A percentile compares a stretch with the other conserved stretches of the same genome.
Conservation (phyloP, 75 land plant species). For the Sequoia sempervirens region DNA sequence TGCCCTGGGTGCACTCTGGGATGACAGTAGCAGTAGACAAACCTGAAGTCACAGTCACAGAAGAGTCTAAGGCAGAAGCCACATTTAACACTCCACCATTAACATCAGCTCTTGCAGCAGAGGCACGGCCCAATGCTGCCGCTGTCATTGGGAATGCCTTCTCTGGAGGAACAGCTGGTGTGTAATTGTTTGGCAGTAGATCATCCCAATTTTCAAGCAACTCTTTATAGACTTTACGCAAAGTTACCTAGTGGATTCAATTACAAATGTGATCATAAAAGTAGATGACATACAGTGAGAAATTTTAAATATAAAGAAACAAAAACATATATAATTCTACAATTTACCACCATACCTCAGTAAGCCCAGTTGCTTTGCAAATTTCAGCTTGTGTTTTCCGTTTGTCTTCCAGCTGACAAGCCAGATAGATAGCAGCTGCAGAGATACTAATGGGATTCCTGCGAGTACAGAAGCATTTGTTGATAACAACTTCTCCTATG, state of each 20-base stretch:
- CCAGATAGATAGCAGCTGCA: slow-evolving; percentile 82
- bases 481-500: slow-evolving; percentile 84
- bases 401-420: slow-evolving; percentile 86
- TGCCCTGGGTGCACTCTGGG: neutral
- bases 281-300: neutral
- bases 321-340: neutral
- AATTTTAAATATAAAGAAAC: neutral
- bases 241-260: slow-evolving; percentile 38
- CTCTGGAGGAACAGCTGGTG: slow-evolving; percentile 81
- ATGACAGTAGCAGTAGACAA: slow-evolving; percentile 2
- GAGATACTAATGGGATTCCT: slow-evolving; percentile 90
- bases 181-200: slow-evolving; percentile 71
- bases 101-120: slow-evolving; percentile 26
- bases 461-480: slow-evolving; percentile 91
- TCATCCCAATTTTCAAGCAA: slow-evolving; percentile 76
- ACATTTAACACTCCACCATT: slow-evolving; percentile 12
- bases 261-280: neutral
- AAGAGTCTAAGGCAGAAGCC: slow-evolving; percentile 6
- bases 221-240: slow-evolving; percentile 86
- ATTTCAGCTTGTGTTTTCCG: slow-evolving; percentile 89
- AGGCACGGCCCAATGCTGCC: slow-evolving; percentile 40
- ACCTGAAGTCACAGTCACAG: slow-evolving; percentile 8
- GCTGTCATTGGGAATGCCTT: slow-evolving; percentile 76
- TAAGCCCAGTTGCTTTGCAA: slow-evolving; percentile 86
- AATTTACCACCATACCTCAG: slow-evolving; percentile 34